Percentiles rank a stretch among this genome's conserved stretches.
phyloP scores from a whole-genome alignment of 2,329 filamentous ascomycete genomes.

The Metarhizium humberi region DNA sequence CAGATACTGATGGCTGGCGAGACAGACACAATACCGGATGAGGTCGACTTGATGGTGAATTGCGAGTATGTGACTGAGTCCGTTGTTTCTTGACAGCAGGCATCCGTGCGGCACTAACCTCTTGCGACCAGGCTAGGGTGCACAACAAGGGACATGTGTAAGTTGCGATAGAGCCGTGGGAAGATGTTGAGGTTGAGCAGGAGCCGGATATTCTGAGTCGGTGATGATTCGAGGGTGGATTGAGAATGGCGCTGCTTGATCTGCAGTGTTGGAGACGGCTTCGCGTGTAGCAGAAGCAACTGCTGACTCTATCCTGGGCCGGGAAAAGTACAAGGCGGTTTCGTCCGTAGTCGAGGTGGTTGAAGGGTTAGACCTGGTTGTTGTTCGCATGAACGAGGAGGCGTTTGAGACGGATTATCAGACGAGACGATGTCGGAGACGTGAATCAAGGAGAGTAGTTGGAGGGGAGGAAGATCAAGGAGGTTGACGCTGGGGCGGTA shows the following conservation, averaged over 20 bases:
- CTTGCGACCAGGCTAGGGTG: slow-evolving; percentile 12
- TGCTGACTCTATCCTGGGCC: background rate
- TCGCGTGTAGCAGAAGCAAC: background rate
- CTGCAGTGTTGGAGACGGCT: background rate
- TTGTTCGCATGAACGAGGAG: background rate
- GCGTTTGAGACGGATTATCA: slow-evolving; percentile 1
- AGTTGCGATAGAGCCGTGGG: background rate
- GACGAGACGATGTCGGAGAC: slow-evolving; percentile 5
- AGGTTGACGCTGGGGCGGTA: background rate
- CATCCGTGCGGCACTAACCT: slow-evolving; percentile 43
- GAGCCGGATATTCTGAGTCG: background rate
- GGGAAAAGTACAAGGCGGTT: background rate
- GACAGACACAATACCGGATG: slow-evolving; percentile 25
- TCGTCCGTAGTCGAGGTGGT: background rate
- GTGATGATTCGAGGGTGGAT: background rate
- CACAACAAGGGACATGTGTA: background rate
- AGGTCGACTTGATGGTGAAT: slow-evolving; percentile 28
- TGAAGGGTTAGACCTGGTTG: background rate
- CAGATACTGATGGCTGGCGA: slow-evolving; percentile 10
- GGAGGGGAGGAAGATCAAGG: background rate
- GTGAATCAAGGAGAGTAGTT: slow-evolving; percentile 1
- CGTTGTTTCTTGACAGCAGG: slow-evolving; percentile 30
- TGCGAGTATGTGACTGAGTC: slow-evolving; percentile 11
- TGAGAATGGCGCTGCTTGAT: background rate
- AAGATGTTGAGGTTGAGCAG: background rate